Percentiles rank a stretch among this genome's conserved stretches.
Conservation (phyloP, 192 early-diverging fungal species). For the Pilaira anomala region DNA sequence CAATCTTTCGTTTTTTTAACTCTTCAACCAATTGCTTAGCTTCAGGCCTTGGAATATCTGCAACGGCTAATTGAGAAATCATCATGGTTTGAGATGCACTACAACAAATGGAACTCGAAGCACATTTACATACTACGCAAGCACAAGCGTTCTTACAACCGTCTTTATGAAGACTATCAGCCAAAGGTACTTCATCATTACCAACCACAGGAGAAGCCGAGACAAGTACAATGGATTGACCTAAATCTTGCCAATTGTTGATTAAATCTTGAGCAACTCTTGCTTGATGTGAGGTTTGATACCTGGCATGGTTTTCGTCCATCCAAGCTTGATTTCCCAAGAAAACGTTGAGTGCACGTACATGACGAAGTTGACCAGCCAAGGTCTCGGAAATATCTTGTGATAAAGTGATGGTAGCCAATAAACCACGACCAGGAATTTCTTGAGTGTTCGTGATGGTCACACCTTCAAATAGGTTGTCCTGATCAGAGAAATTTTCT, state of each 20-base stretch:
- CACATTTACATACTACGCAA: constrained; percentile 38
- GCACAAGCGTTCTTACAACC: constrained; percentile 31
- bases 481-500: neutral
- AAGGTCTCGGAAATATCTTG: constrained; percentile 20
- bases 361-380: constrained; percentile 23
- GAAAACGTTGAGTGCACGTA: constrained; percentile 45
- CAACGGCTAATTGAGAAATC: constrained; percentile 43
- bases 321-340: constrained; percentile 68
- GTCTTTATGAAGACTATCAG: neutral
- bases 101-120: constrained; percentile 22
- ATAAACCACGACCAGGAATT: constrained; percentile 62
- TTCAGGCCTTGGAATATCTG: constrained; percentile 63
- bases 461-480: constrained; percentile 40
- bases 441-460: constrained; percentile 55
- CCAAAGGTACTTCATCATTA: neutral
- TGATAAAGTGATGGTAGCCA: constrained; percentile 39
- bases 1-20: constrained; percentile 50
- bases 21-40: constrained; percentile 47
- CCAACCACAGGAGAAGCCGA: constrained; percentile 41
- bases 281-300: constrained; percentile 23
- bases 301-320: constrained; percentile 49
- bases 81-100: constrained; percentile 39
- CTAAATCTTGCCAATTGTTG: constrained; percentile 51
- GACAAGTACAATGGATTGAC: constrained; percentile 56
- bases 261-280: constrained; percentile 23